Conservation (phyloP, 192 early-diverging fungal species). For the Diversispora eburnea region DNA sequence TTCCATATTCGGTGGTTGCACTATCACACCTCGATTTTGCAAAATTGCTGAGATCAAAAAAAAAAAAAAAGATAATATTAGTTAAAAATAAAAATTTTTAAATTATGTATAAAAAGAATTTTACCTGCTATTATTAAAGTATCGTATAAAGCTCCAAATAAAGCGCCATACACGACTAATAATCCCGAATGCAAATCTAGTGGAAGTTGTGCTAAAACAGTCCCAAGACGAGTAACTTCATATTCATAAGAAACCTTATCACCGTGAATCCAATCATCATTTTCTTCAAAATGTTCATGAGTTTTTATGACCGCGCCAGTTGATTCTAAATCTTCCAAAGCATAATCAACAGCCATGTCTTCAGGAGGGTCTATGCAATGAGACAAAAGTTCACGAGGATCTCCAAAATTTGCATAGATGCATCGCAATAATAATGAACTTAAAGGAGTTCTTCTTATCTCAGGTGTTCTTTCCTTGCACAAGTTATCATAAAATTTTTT, state of each 20-base stretch:
- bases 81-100: background rate
- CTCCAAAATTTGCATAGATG: slow-evolving; percentile 30
- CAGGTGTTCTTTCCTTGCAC: slow-evolving; percentile 29
- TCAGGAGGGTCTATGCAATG: slow-evolving; percentile 31
- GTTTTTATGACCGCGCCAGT: slow-evolving; percentile 30
- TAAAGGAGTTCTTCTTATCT: slow-evolving; percentile 31
- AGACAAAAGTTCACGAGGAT: slow-evolving; percentile 26
- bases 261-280: slow-evolving; percentile 3
- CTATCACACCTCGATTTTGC: slow-evolving; percentile 31
- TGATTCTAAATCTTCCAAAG: slow-evolving; percentile 29
- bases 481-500: slow-evolving; percentile 25
- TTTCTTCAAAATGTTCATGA: background rate
- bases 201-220: slow-evolving; percentile 29
- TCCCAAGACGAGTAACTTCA: slow-evolving; percentile 30
- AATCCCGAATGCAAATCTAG: slow-evolving; percentile 32
- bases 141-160: slow-evolving; percentile 30
- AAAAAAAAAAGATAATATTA: background rate
- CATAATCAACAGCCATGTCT: slow-evolving; percentile 29
- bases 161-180: slow-evolving; percentile 27
- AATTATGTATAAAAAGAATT: background rate
- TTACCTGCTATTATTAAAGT: slow-evolving; percentile 31
- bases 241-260: slow-evolving; percentile 10
- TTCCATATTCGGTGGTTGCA: slow-evolving; percentile 27
- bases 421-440: slow-evolving; percentile 28
- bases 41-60: slow-evolving; percentile 20